phyloP scores from a whole-genome alignment of 208 protist species.

The Trypanosoma lewisi region DNA sequence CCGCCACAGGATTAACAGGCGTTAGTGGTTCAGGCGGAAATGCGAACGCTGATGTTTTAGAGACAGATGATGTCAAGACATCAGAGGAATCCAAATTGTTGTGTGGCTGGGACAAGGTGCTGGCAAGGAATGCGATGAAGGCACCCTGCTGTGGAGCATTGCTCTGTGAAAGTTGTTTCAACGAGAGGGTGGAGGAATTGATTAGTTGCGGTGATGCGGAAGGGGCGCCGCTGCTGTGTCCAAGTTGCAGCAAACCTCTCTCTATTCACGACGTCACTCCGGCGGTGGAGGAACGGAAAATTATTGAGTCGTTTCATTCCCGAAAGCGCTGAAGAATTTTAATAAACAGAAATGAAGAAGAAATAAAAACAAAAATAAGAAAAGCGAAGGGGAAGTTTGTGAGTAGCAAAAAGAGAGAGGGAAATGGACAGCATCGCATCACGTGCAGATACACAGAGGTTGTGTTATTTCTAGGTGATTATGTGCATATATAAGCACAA shows the following conservation, averaged over 20 bases:
- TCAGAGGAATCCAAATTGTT: slow-evolving; percentile 6
- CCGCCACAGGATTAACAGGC: not conserved
- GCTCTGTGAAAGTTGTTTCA: slow-evolving; percentile 69
- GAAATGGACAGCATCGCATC: not conserved
- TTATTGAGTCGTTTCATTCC: slow-evolving; percentile 37
- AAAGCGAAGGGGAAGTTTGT: not conserved
- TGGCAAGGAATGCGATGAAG: slow-evolving; percentile 69
- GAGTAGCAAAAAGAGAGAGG: not conserved
- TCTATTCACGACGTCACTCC: slow-evolving; percentile 63
- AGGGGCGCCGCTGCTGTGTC: slow-evolving; percentile 47
- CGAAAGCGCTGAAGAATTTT: slow-evolving; percentile 6
- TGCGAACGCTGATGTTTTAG: not conserved
- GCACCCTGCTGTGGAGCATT: slow-evolving; percentile 62
- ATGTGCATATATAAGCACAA: no score
- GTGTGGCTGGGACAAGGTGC: slow-evolving; percentile 51
- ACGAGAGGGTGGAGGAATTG: slow-evolving; percentile 47
- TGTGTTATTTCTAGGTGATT: no score
- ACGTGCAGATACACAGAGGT: no score
- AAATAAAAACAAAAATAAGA: not conserved
- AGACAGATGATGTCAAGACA: not conserved
- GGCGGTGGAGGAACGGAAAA: slow-evolving; percentile 48
- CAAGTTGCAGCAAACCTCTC: slow-evolving; percentile 64
- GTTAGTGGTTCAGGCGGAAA: slow-evolving; percentile 6
- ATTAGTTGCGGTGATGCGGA: slow-evolving; percentile 36
- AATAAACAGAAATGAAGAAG: slow-evolving; percentile 6